These are phyloP conservation scores for Omphalotus olearius DNA, from an alignment of 1,284 basidiomycete genomes.

Conservation along the genomic window DNA sequence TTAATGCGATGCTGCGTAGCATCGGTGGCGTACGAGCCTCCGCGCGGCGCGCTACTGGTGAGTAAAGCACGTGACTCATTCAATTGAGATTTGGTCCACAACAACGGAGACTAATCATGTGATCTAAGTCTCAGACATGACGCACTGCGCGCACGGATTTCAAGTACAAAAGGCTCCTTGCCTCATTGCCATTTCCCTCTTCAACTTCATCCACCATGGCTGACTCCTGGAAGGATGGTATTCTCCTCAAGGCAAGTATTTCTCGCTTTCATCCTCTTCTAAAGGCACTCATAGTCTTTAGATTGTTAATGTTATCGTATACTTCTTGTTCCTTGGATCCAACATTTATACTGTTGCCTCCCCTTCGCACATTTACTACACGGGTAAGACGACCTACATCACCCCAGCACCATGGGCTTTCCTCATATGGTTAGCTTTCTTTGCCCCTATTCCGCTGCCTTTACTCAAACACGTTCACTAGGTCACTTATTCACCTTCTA, in stretches of 20 bases:
- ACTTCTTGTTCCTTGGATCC: constrained; percentile 80
- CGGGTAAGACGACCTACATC: constrained; percentile 80
- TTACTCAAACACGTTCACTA: constrained; percentile 23
- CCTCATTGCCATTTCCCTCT: background rate
- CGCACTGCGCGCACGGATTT: background rate
- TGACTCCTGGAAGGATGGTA: constrained; percentile 68
- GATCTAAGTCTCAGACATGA: background rate
- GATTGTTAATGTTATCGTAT: constrained; percentile 78
- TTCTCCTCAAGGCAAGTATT: constrained; percentile 67
- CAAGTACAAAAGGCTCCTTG: constrained; percentile 6
- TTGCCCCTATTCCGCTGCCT: constrained; percentile 15
- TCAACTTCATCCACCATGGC: constrained; percentile 38
- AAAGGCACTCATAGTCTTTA: constrained; percentile 20
- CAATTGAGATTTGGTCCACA: no score
- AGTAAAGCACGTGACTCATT: no score
- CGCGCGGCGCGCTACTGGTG: no score
- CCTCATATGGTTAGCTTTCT: constrained; percentile 61
- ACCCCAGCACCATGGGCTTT: constrained; percentile 89
- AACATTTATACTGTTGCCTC: constrained; percentile 84
- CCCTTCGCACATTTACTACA: constrained; percentile 63
- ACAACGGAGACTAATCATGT: no score
- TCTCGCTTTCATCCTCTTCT: background rate
- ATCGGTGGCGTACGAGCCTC: no score
- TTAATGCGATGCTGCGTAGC: no score
- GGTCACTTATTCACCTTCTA: constrained; percentile 82